A percentile compares a stretch with the other conserved stretches of the same genome.
Evolutionary conservation across 2,329 filamentous ascomycete species (phyloP).

Genomic region (Fusarium penzigii): DNA sequence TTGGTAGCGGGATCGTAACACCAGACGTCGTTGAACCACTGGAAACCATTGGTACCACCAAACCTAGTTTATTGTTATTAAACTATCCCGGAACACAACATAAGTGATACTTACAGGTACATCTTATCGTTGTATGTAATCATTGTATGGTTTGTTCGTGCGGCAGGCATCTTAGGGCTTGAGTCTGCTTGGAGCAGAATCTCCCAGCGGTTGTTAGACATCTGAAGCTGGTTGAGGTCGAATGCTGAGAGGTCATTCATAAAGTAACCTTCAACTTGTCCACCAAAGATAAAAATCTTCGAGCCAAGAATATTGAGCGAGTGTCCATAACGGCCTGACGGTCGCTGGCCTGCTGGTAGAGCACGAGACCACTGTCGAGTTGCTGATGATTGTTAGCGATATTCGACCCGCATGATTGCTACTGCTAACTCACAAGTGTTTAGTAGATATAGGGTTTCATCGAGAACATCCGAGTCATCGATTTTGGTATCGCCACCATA

Average conservation of each 20-base stretch:
- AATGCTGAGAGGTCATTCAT: slow-evolving; percentile 98
- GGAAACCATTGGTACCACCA: slow-evolving; percentile 90
- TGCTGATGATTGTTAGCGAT: slow-evolving; percentile 53
- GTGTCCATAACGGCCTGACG: slow-evolving; percentile 91
- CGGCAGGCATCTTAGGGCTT: slow-evolving; percentile 67
- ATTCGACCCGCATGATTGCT: neutral
- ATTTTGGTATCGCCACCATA: slow-evolving; percentile 98
- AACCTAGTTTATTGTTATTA: slow-evolving; percentile 59
- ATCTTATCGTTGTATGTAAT: slow-evolving; percentile 91
- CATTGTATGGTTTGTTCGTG: slow-evolving; percentile 91
- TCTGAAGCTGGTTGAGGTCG: slow-evolving; percentile 91
- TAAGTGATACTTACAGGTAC: slow-evolving; percentile 69
- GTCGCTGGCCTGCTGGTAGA: slow-evolving; percentile 80
- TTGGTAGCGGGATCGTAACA: slow-evolving; percentile 85
- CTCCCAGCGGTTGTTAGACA: slow-evolving; percentile 90
- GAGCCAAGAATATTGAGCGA: slow-evolving; percentile 95
- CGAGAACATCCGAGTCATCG: slow-evolving; percentile 85
- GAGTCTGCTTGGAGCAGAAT: slow-evolving; percentile 71
- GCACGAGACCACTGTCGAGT: slow-evolving; percentile 98
- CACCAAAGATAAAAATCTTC: slow-evolving; percentile 96
- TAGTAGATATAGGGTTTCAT: slow-evolving; percentile 93
- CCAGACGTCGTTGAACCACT: slow-evolving; percentile 99
- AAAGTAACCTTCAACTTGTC: slow-evolving; percentile 95
- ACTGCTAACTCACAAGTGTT: slow-evolving; percentile 80
- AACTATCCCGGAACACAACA: neutral